phyloP scores from a whole-genome alignment of 1,284 basidiomycete species.

The Golubevia pallescens region DNA sequence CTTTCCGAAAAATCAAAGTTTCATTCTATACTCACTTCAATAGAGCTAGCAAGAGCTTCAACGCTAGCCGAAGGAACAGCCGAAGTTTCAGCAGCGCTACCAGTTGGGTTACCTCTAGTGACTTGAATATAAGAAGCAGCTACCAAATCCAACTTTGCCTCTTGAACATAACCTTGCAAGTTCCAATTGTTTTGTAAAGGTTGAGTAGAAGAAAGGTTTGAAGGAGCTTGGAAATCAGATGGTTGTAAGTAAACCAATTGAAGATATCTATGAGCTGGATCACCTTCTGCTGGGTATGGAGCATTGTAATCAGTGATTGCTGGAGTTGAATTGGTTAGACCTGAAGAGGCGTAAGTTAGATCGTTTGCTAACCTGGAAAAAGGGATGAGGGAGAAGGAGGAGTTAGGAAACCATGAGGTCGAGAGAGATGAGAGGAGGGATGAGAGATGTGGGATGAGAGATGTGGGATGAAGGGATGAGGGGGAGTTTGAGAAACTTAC shows the following conservation, averaged over 20 bases:
- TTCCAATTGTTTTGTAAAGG: slow-evolving; percentile 11
- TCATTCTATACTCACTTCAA: too few species aligned
- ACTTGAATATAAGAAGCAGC: slow-evolving; percentile 45
- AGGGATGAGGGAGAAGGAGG: too few species aligned
- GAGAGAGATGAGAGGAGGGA: too few species aligned
- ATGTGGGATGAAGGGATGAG: too few species aligned
- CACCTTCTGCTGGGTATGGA: slow-evolving; percentile 27
- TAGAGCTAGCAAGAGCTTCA: slow-evolving; percentile 16
- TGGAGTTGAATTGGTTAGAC: slow-evolving; percentile 20
- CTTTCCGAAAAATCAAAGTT: too few species aligned
- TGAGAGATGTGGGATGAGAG: too few species aligned
- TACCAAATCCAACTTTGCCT: slow-evolving; percentile 35
- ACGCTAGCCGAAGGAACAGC: slow-evolving; percentile 21
- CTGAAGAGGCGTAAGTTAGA: neutral
- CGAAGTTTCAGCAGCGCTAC: slow-evolving; percentile 21
- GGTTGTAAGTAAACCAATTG: slow-evolving; percentile 43
- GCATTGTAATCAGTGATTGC: slow-evolving; percentile 29
- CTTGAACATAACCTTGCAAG: slow-evolving; percentile 16
- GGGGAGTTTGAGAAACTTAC: too few species aligned
- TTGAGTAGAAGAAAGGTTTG: slow-evolving; percentile 19
- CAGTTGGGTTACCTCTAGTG: slow-evolving; percentile 23
- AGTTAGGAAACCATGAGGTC: too few species aligned
- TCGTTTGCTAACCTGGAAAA: slow-evolving; percentile 7
- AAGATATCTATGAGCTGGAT: slow-evolving; percentile 44
- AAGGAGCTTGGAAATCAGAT: slow-evolving; percentile 32